phyloP scores from a whole-genome alignment of 345 rosid genomes.

The Erucastrum elatum region DNA sequence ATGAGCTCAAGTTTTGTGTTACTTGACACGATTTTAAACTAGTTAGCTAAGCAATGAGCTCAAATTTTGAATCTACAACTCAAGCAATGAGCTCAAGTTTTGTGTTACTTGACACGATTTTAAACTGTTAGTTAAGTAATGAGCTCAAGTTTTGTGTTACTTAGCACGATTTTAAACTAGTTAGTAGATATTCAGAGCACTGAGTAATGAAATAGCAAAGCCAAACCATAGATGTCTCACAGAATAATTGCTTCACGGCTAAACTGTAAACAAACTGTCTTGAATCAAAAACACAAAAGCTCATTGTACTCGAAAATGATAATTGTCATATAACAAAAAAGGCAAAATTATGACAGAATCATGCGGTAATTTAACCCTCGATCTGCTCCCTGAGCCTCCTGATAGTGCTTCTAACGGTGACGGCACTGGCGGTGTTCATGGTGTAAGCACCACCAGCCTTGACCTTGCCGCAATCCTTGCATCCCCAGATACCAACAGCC shows the following conservation, averaged over 20 bases:
- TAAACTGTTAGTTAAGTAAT: not conserved
- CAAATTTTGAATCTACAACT: too few species aligned
- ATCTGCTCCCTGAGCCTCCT: constrained; percentile 94
- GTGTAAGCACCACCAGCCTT: constrained; percentile 98
- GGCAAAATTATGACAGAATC: not conserved
- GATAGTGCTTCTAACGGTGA: constrained; percentile 87
- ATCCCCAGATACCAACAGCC: constrained; percentile 96
- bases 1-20: too few species aligned
- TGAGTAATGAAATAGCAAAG: not conserved
- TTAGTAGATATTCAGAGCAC: not conserved
- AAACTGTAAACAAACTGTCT: constrained; percentile 18
- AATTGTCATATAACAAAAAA: not conserved
- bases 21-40: not conserved
- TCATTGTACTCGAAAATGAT: not conserved
- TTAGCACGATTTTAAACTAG: not conserved
- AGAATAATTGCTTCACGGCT: not conserved
- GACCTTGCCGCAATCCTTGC: constrained; percentile 96
- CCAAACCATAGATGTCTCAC: not conserved
- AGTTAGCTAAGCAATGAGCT: too few species aligned
- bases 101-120: not conserved
- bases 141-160: too few species aligned
- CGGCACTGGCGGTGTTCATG: constrained; percentile 86
- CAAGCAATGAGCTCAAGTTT: too few species aligned
- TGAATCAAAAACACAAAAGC: not conserved
- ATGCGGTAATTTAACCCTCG: constrained; percentile 56